Conservation (phyloP, 805 yeast species). For the Candida nemodendra region DNA sequence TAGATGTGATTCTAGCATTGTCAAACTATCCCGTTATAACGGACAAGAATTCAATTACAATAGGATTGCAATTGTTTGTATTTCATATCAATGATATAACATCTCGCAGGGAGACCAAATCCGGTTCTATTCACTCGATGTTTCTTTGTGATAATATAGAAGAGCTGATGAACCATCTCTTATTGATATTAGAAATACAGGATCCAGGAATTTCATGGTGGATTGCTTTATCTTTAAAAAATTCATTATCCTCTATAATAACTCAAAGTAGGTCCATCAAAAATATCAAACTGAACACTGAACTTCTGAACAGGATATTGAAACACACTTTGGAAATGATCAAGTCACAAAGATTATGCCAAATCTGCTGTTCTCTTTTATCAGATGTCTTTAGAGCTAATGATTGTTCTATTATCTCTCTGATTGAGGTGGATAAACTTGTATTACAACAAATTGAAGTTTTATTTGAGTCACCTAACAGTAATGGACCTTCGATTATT, state of each 20-base stretch:
- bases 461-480: constrained; percentile 51
- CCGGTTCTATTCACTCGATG: not conserved
- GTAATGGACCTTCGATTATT: constrained; percentile 57
- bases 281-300: not conserved
- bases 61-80: constrained; percentile 32
- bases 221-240: constrained; percentile 12
- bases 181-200: constrained; percentile 21
- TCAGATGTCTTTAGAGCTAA: constrained; percentile 11
- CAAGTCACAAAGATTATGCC: constrained; percentile 30
- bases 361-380: constrained; percentile 36
- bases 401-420: not conserved
- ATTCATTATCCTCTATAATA: constrained; percentile 5
- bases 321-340: constrained; percentile 38
- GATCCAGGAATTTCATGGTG: constrained; percentile 13
- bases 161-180: constrained; percentile 9
- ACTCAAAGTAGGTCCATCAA: not conserved
- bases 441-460: constrained; percentile 47
- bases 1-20: constrained; percentile 28
- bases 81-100: constrained; percentile 23
- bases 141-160: constrained; percentile 3
- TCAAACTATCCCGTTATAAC: constrained; percentile 9
- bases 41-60: constrained; percentile 15
- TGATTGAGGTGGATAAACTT: constrained; percentile 36
- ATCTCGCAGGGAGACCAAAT: constrained; percentile 1
- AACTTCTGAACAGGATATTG: constrained; percentile 28